Conservation (phyloP, 2,329 filamentous ascomycete genomes). For the Nothophoma quercina region DNA sequence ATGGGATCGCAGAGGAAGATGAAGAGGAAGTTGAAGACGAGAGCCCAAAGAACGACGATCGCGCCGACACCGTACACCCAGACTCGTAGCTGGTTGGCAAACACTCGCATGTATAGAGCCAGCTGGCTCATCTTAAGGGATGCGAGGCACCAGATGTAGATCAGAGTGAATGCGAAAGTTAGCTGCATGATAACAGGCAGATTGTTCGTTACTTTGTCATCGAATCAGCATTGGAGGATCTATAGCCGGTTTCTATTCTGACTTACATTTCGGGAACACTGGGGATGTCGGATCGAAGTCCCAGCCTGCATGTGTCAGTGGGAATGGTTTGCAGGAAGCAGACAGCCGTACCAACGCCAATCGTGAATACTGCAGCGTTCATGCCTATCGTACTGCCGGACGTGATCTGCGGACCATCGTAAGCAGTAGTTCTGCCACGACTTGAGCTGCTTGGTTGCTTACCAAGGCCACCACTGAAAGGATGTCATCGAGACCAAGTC, state of each 20-base stretch:
- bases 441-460: neutral
- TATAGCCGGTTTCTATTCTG: too few species aligned
- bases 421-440: neutral
- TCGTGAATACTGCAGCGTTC: conserved; percentile 28
- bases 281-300: conserved; percentile 20
- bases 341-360: conserved; percentile 4
- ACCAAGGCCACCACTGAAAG: conserved; percentile 26
- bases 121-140: conserved; percentile 32
- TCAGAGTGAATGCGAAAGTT: conserved; percentile 30
- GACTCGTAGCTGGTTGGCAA: conserved; percentile 19
- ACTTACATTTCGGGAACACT: conserved; percentile 25
- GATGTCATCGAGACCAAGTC: conserved; percentile 28
- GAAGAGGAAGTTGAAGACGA: conserved; percentile 33
- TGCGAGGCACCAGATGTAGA: conserved; percentile 32
- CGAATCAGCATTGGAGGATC: neutral
- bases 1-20: conserved; percentile 35
- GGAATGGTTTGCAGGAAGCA: too few species aligned
- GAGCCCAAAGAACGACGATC: conserved; percentile 28
- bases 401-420: conserved; percentile 15
- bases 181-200: conserved; percentile 32
- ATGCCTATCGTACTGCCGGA: conserved; percentile 29
- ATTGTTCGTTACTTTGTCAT: conserved; percentile 23
- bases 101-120: conserved; percentile 29
- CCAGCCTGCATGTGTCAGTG: conserved; percentile 22
- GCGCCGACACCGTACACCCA: conserved; percentile 24